Evolutionary conservation across 108 stramenopile genomes (phyloP).

Genomic region (Cyclotella sp.): DNA sequence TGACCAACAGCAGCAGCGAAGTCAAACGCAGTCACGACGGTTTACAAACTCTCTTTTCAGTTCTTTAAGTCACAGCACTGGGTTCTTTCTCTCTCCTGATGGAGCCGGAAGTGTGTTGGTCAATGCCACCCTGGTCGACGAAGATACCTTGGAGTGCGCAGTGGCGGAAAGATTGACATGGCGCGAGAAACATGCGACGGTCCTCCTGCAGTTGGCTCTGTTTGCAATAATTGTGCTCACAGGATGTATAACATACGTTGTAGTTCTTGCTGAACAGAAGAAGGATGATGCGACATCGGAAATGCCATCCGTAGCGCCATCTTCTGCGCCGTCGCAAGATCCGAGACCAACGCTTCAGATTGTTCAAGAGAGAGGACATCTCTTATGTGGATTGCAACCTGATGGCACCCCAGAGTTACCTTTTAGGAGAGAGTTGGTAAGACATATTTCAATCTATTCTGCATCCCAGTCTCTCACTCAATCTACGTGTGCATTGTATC

Average conservation of each 20-base stretch:
- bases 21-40: not conserved
- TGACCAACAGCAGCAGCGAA: not conserved
- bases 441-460: not conserved
- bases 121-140: slow-evolving; percentile 13
- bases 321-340: slow-evolving; percentile 8
- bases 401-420: not conserved
- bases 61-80: not conserved
- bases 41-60: not conserved
- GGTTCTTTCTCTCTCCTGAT: not conserved
- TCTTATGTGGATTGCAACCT: slow-evolving; percentile 12
- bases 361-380: slow-evolving; percentile 19
- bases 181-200: slow-evolving; percentile 1
- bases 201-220: not conserved
- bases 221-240: not conserved
- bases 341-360: slow-evolving; percentile 19
- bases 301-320: not conserved
- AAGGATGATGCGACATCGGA: not conserved
- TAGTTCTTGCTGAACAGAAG: not conserved
- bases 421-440: slow-evolving; percentile 8
- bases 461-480: not conserved
- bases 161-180: not conserved
- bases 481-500: not conserved
- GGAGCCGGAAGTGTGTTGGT: not conserved
- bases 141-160: not conserved
- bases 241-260: not conserved